Evolutionary conservation across 2,329 filamentous ascomycete species (phyloP).

Genomic region (Lasiodiplodia hormozganensis): DNA sequence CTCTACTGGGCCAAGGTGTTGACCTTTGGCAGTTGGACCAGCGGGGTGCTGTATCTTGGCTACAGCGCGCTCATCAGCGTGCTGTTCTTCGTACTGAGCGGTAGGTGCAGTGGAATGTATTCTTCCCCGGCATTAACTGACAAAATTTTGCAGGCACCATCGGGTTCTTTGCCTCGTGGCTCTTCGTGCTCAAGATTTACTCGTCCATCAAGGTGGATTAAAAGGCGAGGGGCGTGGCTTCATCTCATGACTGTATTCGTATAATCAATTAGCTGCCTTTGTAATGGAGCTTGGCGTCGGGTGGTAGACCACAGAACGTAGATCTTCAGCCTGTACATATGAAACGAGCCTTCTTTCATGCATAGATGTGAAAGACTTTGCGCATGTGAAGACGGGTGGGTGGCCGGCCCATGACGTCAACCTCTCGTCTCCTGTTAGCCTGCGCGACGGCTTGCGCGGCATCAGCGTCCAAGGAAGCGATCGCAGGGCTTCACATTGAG

Average conservation of each 20-base stretch:
- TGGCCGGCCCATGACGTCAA: slow-evolving; percentile 20
- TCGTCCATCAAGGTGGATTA: slow-evolving; percentile 97
- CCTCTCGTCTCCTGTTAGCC: not conserved
- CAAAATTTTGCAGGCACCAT: slow-evolving; percentile 73
- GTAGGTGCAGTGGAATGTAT: slow-evolving; percentile 61
- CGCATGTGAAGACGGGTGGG: slow-evolving; percentile 10
- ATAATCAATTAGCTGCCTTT: slow-evolving; percentile 34
- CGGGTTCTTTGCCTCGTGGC: slow-evolving; percentile 93
- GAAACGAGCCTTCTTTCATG: not conserved
- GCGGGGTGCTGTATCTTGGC: slow-evolving; percentile 89
- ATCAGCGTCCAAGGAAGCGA: not conserved
- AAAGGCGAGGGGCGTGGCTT: not conserved
- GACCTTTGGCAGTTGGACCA: slow-evolving; percentile 82
- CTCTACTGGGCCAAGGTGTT: slow-evolving; percentile 91
- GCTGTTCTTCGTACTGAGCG: slow-evolving; percentile 91
- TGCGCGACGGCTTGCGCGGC: not conserved
- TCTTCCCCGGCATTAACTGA: not conserved
- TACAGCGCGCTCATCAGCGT: slow-evolving; percentile 91
- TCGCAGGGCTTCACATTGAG: not conserved
- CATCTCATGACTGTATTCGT: slow-evolving; percentile 24
- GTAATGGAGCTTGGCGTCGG: slow-evolving; percentile 36
- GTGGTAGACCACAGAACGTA: not conserved
- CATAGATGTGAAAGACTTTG: not conserved
- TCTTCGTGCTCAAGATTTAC: slow-evolving; percentile 94
- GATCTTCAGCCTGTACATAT: slow-evolving; percentile 1